A percentile compares a stretch with the other conserved stretches of the same genome.
Evolutionary conservation across 2,329 filamentous ascomycete species (phyloP).

Genomic region (Hymenoscyphus albidus): DNA sequence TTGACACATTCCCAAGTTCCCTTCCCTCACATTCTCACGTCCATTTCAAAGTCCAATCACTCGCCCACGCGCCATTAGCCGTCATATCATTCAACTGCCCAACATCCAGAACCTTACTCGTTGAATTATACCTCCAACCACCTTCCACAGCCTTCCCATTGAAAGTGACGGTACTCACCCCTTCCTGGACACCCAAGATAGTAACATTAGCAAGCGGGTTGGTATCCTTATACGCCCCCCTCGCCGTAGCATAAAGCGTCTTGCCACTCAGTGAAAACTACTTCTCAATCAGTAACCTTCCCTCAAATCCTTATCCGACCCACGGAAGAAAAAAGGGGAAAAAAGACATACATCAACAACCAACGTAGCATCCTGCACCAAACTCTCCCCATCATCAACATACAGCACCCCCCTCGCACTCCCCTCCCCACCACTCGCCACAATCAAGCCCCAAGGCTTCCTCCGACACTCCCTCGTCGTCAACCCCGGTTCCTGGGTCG

Average conservation of each 20-base stretch:
- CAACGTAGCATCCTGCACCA: slow-evolving; percentile 54
- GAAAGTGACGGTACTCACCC: slow-evolving; percentile 45
- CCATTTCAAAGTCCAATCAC: slow-evolving; percentile 57
- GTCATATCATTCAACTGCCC: slow-evolving; percentile 48
- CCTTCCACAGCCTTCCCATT: slow-evolving; percentile 45
- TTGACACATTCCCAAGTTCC: too few species aligned
- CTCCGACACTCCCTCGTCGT: slow-evolving; percentile 62
- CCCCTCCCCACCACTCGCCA: slow-evolving; percentile 61
- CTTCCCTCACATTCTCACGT: not conserved
- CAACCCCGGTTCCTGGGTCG: slow-evolving; percentile 52
- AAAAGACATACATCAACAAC: slow-evolving; percentile 41
- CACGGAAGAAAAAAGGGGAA: not conserved
- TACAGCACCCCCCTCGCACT: slow-evolving; percentile 66
- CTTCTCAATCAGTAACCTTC: not conserved
- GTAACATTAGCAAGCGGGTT: slow-evolving; percentile 61
- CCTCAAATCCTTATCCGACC: too few species aligned
- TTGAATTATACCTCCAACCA: slow-evolving; percentile 47
- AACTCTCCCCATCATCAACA: slow-evolving; percentile 70
- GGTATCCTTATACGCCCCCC: slow-evolving; percentile 51
- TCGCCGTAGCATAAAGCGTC: slow-evolving; percentile 44
- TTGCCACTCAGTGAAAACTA: slow-evolving; percentile 43
- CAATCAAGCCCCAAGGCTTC: slow-evolving; percentile 65
- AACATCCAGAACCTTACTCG: slow-evolving; percentile 47
- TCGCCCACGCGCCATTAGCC: slow-evolving; percentile 52
- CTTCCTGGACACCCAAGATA: slow-evolving; percentile 52